Conservation (phyloP, 2,329 filamentous ascomycete species). For the Fusarium subglutinans region DNA sequence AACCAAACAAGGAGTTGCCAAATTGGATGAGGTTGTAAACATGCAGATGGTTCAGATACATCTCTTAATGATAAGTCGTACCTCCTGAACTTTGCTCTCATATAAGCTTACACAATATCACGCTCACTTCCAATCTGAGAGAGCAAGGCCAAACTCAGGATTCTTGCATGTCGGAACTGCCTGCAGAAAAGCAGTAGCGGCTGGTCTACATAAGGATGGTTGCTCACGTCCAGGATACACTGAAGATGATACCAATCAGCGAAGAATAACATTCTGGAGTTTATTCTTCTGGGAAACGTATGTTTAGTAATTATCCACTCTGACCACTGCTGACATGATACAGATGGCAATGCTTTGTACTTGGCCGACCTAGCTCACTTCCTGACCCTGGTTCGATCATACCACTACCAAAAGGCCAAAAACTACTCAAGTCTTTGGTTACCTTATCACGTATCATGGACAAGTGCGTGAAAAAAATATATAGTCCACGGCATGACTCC, state of each 20-base stretch:
- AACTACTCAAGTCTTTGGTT: slow-evolving; percentile 49
- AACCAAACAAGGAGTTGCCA: slow-evolving; percentile 50
- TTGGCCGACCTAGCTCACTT: slow-evolving; percentile 53
- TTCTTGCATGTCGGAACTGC: slow-evolving; percentile 54
- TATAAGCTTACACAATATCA: slow-evolving; percentile 31
- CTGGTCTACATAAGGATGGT: slow-evolving; percentile 55
- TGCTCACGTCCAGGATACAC: slow-evolving; percentile 44
- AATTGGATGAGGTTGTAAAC: slow-evolving; percentile 56
- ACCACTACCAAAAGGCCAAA: slow-evolving; percentile 49
- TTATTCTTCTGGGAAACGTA: slow-evolving; percentile 56
- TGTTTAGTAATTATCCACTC: background rate
- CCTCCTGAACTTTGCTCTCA: background rate
- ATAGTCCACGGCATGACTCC: slow-evolving; percentile 51
- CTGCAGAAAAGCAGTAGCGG: slow-evolving; percentile 53
- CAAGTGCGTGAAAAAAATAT: slow-evolving; percentile 53
- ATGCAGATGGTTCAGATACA: slow-evolving; percentile 54
- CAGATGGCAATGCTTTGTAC: slow-evolving; percentile 56
- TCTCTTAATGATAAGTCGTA: slow-evolving; percentile 54
- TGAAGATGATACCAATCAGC: slow-evolving; percentile 48
- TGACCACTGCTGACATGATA: background rate
- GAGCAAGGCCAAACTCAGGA: slow-evolving; percentile 53
- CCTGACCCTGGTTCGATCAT: slow-evolving; percentile 49
- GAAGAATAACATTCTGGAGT: slow-evolving; percentile 48
- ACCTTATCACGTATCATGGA: slow-evolving; percentile 51
- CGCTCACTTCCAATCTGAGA: slow-evolving; percentile 56